These are phyloP conservation scores for Breynia disticha DNA, from an alignment of 441 rosid genomes.

Conservation along the genomic window DNA sequence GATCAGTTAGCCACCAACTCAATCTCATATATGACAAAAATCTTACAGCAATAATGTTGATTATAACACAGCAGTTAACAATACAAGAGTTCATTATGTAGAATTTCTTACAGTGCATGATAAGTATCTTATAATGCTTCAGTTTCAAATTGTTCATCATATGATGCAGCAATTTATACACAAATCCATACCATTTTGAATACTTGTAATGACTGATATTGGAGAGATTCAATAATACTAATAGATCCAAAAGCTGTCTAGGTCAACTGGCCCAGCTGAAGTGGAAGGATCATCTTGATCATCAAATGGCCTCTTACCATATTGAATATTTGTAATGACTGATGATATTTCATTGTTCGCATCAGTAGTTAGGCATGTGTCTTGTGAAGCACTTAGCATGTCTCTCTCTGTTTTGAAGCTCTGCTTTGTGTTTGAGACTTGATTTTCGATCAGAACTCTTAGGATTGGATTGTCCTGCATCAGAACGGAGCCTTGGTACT, in stretches of 20 bases:
- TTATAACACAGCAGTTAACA: too few relatives aligned
- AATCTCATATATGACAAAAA: conserved; percentile 26
- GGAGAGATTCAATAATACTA: conserved; percentile 6
- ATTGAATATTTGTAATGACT: conserved; percentile 34
- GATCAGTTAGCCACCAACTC: conserved; percentile 38
- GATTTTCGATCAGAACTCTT: conserved; percentile 37
- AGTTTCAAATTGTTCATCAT: conserved; percentile 11
- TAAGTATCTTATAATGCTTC: conserved; percentile 14
- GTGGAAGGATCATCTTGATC: conserved; percentile 46
- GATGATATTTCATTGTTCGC: conserved; percentile 38
- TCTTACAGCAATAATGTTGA: conserved; percentile 7
- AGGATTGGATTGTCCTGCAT: conserved; percentile 39
- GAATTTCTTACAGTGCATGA: conserved; percentile 22
- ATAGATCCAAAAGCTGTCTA: conserved; percentile 54
- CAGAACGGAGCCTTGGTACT: conserved; percentile 23
- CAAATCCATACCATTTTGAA: conserved; percentile 23
- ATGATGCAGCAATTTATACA: conserved; percentile 28
- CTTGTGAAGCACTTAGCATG: conserved; percentile 38
- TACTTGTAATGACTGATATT: too few relatives aligned
- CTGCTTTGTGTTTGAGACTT: conserved; percentile 28
- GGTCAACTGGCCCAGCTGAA: conserved; percentile 37
- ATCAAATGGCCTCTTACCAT: conserved; percentile 31
- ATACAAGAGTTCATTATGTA: neutral
- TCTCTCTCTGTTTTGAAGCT: conserved; percentile 38
- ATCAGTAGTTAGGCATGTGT: conserved; percentile 33